Conservation (phyloP, 2,329 filamentous ascomycete genomes). For the Zasmidium cellare region DNA sequence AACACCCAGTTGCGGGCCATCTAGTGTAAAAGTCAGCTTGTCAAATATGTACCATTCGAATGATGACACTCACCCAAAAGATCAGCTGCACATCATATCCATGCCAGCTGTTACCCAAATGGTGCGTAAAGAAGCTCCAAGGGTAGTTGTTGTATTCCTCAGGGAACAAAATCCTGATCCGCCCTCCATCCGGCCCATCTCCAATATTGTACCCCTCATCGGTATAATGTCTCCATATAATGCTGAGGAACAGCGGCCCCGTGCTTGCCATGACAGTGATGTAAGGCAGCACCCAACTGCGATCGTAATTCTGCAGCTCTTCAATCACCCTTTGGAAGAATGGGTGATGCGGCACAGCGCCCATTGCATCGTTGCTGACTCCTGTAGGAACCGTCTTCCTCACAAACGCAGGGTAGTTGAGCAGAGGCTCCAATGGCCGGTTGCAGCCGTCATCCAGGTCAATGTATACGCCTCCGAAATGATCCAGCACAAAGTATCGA, state of each 20-base stretch:
- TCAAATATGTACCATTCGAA: neutral
- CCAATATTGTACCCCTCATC: constrained; percentile 47
- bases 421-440: constrained; percentile 61
- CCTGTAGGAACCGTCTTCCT: constrained; percentile 73
- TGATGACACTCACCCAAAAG: constrained; percentile 55
- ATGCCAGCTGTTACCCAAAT: constrained; percentile 67
- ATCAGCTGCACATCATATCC: constrained; percentile 63
- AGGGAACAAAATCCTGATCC: constrained; percentile 67
- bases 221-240: constrained; percentile 75
- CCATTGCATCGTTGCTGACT: constrained; percentile 81
- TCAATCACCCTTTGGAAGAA: constrained; percentile 72
- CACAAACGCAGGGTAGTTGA: constrained; percentile 70
- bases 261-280: constrained; percentile 80
- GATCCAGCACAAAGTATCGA: constrained; percentile 74
- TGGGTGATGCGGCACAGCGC: constrained; percentile 68
- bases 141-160: constrained; percentile 67
- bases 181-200: constrained; percentile 44
- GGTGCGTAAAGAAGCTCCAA: constrained; percentile 72
- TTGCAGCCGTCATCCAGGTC: constrained; percentile 74
- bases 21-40: constrained; percentile 26
- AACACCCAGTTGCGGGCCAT: constrained; percentile 55
- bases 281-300: constrained; percentile 69
- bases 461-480: constrained; percentile 79
- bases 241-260: constrained; percentile 72
- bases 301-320: constrained; percentile 65